Evolutionary conservation across 2,329 filamentous ascomycete genomes (phyloP), one percentile per base, ranked within the genome.

Genomic region (Monosporascus sp.): DNA sequence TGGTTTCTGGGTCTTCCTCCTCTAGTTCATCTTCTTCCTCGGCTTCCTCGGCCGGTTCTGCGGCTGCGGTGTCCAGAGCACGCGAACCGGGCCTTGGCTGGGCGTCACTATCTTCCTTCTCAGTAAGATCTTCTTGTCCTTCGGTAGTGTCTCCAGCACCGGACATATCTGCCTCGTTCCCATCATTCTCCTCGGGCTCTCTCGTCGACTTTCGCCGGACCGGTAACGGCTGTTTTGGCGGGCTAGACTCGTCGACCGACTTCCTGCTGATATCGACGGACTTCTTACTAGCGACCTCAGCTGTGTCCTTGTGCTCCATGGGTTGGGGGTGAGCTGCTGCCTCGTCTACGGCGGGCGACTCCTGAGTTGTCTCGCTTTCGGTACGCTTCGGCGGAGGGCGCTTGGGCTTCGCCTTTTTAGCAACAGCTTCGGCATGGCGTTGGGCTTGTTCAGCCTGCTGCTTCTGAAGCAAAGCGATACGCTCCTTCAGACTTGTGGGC

Each of bases 401-500:
- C 74, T 92, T 95, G 11, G 89, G 86, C 72, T 96, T 96, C 64
- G 95, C 91, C 69, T 95, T 93, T 74, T 89, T 95, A 52, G 86
- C 78, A 20, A 79, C 79, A 17, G 87, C 83, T 38, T 94, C 90
- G 7, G 89, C 88, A 71, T 93, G 88, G 50, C 92, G 81, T 58
- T 87, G 81, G 5, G 92, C 90, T 67, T 94, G 90, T 67, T 97
- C 94, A 68, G 90, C 77, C 71, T 99, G 94, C 69, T 97, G 91
- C 68, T 89, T 93, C 70, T 99, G 94, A 17, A 99, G 77, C 50
- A 96, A 76, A 28, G 94, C 94, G 73, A 99, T 97, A 57, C 94
- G 84, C 70, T 99, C 94, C 72, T 97, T 99, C 57, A 99, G 71
- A 61, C 89, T 97, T 52, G 91, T 89, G 24, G 92, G 91, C 72